A percentile compares a stretch with the other conserved stretches of the same genome.
phyloP scores from a whole-genome alignment of 306 rosid genomes.

The Dryas alaskensis region DNA sequence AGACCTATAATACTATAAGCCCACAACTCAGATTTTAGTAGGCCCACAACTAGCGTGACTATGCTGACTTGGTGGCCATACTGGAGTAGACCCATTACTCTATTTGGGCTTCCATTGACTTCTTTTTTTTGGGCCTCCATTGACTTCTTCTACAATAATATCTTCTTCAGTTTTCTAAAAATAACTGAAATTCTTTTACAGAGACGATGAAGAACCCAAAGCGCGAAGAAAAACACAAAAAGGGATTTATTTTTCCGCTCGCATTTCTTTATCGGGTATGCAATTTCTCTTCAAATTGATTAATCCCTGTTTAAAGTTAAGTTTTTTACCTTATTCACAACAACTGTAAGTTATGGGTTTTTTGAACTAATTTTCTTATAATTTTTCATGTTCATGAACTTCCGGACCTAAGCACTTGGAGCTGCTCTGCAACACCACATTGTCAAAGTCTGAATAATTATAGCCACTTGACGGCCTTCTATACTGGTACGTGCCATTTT shows the following conservation, averaged over 20 bases:
- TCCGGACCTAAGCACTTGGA: not conserved
- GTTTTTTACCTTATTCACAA: not conserved
- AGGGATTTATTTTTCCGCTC: constrained; percentile 8
- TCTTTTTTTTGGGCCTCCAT: constrained; percentile 1
- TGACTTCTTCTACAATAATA: not conserved
- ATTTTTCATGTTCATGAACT: not conserved
- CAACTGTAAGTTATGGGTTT: not conserved
- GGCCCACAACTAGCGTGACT: not conserved
- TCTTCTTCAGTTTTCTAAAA: not conserved
- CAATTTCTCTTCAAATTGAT: not conserved
- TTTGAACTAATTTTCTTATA: not conserved
- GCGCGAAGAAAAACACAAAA: not conserved
- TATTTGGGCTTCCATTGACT: constrained; percentile 1
- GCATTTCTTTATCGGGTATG: constrained; percentile 9
- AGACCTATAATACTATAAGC: too few species aligned
- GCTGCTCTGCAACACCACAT: constrained; percentile 8
- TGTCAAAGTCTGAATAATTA: constrained; percentile 2
- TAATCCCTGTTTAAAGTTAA: not conserved
- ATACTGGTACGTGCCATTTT: not conserved
- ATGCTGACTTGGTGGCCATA: not conserved
- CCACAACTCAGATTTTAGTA: too few species aligned
- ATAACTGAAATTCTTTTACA: constrained; percentile 1
- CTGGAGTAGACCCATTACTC: not conserved
- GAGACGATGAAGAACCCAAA: constrained; percentile 20
- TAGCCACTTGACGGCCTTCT: not conserved